These are phyloP conservation scores for Moricandia moricandioides DNA, from an alignment of 345 rosid species.

Conservation along the genomic window DNA sequence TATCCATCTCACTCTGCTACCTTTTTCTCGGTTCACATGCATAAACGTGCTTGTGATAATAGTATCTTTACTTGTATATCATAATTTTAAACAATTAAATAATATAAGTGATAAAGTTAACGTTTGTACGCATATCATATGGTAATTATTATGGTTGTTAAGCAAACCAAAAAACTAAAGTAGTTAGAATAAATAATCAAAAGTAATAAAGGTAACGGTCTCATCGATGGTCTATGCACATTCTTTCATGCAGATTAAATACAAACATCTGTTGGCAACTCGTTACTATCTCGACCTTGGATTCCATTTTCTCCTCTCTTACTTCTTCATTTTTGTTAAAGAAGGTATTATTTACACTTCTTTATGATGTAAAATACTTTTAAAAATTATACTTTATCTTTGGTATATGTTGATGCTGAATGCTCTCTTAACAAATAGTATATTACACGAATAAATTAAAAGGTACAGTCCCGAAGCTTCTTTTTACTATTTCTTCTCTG, in stretches of 20 bases:
- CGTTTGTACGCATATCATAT: constrained; percentile 39
- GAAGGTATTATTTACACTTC: neutral
- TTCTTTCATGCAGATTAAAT: constrained; percentile 30
- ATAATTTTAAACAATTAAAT: neutral
- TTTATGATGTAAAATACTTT: constrained; percentile 13
- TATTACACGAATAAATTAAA: constrained; percentile 2
- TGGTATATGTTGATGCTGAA: constrained; percentile 29
- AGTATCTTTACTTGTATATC: constrained; percentile 31
- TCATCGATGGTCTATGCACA: constrained; percentile 39
- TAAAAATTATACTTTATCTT: constrained; percentile 19
- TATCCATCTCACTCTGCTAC: neutral
- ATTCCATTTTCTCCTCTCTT: constrained; percentile 26
- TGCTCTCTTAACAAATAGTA: constrained; percentile 28
- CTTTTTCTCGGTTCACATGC: constrained; percentile 31
- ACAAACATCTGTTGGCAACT: constrained; percentile 20
- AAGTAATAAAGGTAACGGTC: constrained; percentile 36
- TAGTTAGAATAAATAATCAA: constrained; percentile 9
- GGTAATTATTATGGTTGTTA: constrained; percentile 34
- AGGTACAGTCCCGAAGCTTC: constrained; percentile 23
- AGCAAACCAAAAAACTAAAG: constrained; percentile 39
- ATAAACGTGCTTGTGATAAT: constrained; percentile 39
- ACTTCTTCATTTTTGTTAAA: constrained; percentile 1
- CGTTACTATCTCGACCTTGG: constrained; percentile 31
- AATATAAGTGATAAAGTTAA: neutral
- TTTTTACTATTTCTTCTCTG: constrained; percentile 13